phyloP scores from a whole-genome alignment of 768 basidiomycete species.

The Mycena galopus region DNA sequence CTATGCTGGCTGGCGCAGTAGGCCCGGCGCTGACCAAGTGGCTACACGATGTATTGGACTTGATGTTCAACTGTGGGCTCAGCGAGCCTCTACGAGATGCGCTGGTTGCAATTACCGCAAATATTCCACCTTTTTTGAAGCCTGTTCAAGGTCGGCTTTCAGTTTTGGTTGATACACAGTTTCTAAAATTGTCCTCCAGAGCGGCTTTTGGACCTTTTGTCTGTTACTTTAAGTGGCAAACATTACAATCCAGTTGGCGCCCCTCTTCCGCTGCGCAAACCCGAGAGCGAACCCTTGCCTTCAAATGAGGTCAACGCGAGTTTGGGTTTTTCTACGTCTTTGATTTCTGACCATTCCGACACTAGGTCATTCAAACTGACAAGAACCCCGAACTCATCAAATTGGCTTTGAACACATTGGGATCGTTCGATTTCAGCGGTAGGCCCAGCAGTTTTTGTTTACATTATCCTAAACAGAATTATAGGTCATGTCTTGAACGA shows the following conservation, averaged over 20 bases:
- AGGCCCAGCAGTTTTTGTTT: conserved; percentile 33
- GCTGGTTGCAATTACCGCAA: conserved; percentile 83
- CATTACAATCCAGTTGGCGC: conserved; percentile 91
- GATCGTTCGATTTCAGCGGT: conserved; percentile 96
- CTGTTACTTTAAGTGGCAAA: conserved; percentile 84
- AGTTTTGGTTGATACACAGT: neutral
- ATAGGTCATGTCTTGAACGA: conserved; percentile 94
- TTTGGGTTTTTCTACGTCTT: neutral
- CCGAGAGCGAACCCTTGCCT: conserved; percentile 62
- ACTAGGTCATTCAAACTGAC: conserved; percentile 60
- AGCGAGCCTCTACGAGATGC: conserved; percentile 91
- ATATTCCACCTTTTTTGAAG: conserved; percentile 91
- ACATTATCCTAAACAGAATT: conserved; percentile 9
- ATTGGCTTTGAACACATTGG: conserved; percentile 88
- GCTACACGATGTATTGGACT: conserved; percentile 94
- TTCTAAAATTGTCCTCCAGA: conserved; percentile 59
- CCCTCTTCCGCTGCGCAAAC: conserved; percentile 70
- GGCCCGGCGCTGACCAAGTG: conserved; percentile 96
- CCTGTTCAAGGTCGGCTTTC: conserved; percentile 84
- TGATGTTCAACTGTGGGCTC: conserved; percentile 95
- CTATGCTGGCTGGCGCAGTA: conserved; percentile 95
- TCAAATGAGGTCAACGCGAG: conserved; percentile 57
- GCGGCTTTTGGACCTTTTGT: conserved; percentile 89
- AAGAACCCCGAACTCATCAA: conserved; percentile 80
- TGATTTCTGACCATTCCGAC: conserved; percentile 7